Evolutionary conservation across 148 eudicot species (phyloP), one percentile per base, ranked within the genome.

Genomic region (Mesembryanthemum crystallinum): DNA sequence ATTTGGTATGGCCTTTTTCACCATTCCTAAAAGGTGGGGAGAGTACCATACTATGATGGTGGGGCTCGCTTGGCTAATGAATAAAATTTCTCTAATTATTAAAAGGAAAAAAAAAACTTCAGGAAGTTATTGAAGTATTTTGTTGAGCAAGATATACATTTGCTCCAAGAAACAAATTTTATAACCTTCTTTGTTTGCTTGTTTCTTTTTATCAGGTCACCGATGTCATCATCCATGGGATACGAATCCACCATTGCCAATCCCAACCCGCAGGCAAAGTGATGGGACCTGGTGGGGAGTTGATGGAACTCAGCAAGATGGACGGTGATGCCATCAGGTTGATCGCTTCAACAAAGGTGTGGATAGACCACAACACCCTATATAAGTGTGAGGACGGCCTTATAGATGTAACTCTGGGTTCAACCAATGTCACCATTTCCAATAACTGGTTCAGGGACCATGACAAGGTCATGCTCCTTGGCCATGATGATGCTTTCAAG

Each of bases 311-410:
- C 35, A 87, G 89, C 24, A 69, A 76, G 51, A 67, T 77, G 17
- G 95, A 91, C 14, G 97, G 97, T 0, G 95, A 94, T 61, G 98
- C 90, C 42, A 88, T 94, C 9, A 75, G 90, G 67, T 37, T 91
- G 74, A 66, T 87, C 30, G 78, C 86, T 0, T 83, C 91, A 18
- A 82, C 90, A 18, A 94, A 86, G 75, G 80, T 91, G 32, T 94
- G 97, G 95, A 84, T 94, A 35, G 97, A 94, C 80, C 98, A 94
- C 66, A 90, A 92, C 73, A 94, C 95, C 3, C 75, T 94, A 28
- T 87, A 73, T 65, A 86, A 78, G 45, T 79, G 93, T 32, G 67
- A 69, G 8, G 97, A 94, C 64, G 98, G 97, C 7, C 87, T 94
- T 21, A 81, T 94, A 12, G 98, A 94, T 57, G 93, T 91, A 52